phyloP scores from a whole-genome alignment of 768 basidiomycete species.

The Stropharia rugosoannulata region DNA sequence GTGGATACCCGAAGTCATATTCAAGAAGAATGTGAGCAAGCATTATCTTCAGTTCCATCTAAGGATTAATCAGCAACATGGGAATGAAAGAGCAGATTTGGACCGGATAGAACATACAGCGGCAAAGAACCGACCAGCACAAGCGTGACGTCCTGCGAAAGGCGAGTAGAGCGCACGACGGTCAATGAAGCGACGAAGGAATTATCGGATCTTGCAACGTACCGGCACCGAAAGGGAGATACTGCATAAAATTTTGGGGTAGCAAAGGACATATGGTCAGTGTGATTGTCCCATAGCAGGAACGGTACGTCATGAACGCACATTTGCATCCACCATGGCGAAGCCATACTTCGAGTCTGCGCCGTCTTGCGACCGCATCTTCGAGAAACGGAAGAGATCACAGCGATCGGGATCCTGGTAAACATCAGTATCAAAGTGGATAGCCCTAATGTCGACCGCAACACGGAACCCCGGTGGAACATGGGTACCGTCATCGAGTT shows the following conservation, averaged over 20 bases:
- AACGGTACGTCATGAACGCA: slow-evolving; percentile 16
- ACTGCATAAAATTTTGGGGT: slow-evolving; percentile 19
- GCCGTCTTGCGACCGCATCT: slow-evolving; percentile 27
- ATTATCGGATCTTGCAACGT: slow-evolving; percentile 3
- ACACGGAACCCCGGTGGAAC: slow-evolving; percentile 31
- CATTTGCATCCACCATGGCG: slow-evolving; percentile 32
- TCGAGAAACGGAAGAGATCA: slow-evolving; percentile 36
- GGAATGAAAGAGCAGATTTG: background rate
- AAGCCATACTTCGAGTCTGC: slow-evolving; percentile 32
- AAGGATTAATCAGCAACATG: slow-evolving; percentile 5
- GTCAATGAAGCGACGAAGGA: background rate
- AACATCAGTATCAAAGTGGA: slow-evolving; percentile 33
- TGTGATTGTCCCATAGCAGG: background rate
- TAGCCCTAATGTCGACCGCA: slow-evolving; percentile 32
- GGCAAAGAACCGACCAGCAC: slow-evolving; percentile 36
- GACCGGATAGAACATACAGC: slow-evolving; percentile 22
- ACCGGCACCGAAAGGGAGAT: slow-evolving; percentile 40
- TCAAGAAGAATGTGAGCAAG: slow-evolving; percentile 32
- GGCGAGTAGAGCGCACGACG: background rate
- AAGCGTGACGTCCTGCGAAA: slow-evolving; percentile 32
- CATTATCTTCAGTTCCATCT: slow-evolving; percentile 39
- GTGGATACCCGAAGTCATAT: slow-evolving; percentile 29
- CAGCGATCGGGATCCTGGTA: slow-evolving; percentile 34
- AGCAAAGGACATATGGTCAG: background rate
- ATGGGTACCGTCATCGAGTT: slow-evolving; percentile 29